phyloP scores from a whole-genome alignment of 345 rosid species.

The Combretum micranthum region DNA sequence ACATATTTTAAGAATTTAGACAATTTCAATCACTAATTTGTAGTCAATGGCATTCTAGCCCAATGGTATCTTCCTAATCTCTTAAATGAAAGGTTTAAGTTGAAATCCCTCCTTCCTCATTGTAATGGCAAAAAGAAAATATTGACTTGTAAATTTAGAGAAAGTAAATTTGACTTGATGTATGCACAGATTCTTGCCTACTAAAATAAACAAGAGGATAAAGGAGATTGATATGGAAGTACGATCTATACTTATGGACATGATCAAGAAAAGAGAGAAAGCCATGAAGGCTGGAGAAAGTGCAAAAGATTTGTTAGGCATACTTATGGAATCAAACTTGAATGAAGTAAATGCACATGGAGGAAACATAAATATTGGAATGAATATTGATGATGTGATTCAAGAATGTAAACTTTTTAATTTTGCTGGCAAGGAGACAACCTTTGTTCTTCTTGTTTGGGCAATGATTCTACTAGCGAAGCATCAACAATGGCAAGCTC shows the following conservation, averaged over 20 bases:
- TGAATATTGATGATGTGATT: conserved; percentile 38
- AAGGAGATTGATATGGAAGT: conserved; percentile 22
- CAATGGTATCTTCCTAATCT: no score
- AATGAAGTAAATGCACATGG: conserved; percentile 21
- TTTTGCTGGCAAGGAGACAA: conserved; percentile 63
- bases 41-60: no score
- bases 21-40: no score
- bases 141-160: no score
- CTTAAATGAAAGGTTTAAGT: no score
- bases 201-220: conserved; percentile 34
- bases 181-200: conserved; percentile 34
- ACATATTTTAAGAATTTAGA: no score
- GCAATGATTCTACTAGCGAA: conserved; percentile 39
- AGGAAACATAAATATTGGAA: conserved; percentile 11
- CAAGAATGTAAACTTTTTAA: conserved; percentile 65
- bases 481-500: conserved; percentile 54
- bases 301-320: conserved; percentile 24
- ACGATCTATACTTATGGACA: conserved; percentile 19
- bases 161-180: not conserved
- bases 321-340: conserved; percentile 39
- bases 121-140: no score
- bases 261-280: conserved; percentile 28
- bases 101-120: no score
- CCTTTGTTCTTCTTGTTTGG: conserved; percentile 48
- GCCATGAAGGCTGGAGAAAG: conserved; percentile 27